These are phyloP conservation scores for Neonectria sp. DNA, from an alignment of 2,329 filamentous ascomycete genomes.

Conservation along the genomic window DNA sequence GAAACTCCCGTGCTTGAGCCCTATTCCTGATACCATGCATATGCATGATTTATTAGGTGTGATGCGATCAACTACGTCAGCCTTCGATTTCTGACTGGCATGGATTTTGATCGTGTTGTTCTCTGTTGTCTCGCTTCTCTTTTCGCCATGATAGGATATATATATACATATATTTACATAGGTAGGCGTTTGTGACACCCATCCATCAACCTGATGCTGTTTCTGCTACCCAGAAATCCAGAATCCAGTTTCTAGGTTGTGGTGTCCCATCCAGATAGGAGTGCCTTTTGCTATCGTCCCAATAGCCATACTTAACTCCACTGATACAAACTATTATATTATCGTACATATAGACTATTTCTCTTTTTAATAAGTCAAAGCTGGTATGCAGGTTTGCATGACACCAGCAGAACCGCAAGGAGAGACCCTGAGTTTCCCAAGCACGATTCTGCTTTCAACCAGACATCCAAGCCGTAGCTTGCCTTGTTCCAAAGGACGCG, in stretches of 20 bases:
- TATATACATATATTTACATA: neutral
- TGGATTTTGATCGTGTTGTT: neutral
- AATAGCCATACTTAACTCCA: slow-evolving; percentile 8
- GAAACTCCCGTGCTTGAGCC: neutral
- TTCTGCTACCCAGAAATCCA: neutral
- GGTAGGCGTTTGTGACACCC: too few relatives aligned
- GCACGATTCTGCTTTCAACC: slow-evolving; percentile 62
- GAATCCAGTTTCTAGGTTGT: neutral
- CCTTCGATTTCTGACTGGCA: neutral
- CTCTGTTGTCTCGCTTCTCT: neutral
- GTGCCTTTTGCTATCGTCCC: neutral
- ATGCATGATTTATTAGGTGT: slow-evolving; percentile 2
- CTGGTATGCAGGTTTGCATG: slow-evolving; percentile 1
- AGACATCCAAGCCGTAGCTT: slow-evolving; percentile 90
- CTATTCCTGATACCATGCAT: slow-evolving; percentile 1
- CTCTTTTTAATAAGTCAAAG: neutral
- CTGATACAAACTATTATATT: slow-evolving; percentile 3
- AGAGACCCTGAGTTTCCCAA: neutral
- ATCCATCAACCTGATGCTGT: too few relatives aligned
- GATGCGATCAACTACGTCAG: slow-evolving; percentile 1
- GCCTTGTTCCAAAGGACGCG: slow-evolving; percentile 86
- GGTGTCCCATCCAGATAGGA: neutral
- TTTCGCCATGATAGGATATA: too few relatives aligned
- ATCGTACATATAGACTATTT: slow-evolving; percentile 16
- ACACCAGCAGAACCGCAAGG: slow-evolving; percentile 6